Conservation (phyloP, 345 rosid genomes). For the Hevea brasiliensis region DNA sequence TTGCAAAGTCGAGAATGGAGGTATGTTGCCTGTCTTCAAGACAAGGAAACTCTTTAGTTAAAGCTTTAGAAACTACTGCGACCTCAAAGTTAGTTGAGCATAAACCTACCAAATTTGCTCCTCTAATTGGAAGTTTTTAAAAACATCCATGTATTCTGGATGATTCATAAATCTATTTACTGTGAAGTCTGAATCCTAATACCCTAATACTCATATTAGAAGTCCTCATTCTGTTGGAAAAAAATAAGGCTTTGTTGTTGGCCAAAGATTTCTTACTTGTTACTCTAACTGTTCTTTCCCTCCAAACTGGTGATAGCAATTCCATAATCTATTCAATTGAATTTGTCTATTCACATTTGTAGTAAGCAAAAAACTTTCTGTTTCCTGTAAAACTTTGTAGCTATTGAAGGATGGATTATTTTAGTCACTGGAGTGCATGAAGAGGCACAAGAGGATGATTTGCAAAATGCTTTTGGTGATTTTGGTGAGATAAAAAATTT, state of each 20-base stretch:
- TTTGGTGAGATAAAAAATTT: slow-evolving; percentile 75
- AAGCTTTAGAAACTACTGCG: background rate
- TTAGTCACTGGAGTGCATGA: slow-evolving; percentile 73
- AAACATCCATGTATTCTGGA: background rate
- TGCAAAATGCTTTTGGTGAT: slow-evolving; percentile 65
- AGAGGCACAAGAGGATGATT: slow-evolving; percentile 81
- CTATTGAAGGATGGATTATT: slow-evolving; percentile 86
- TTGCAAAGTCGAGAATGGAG: too few relatives aligned
- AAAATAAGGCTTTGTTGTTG: background rate
- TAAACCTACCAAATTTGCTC: background rate
- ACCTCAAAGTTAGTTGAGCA: background rate
- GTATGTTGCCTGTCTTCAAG: background rate
- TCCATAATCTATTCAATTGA: background rate
- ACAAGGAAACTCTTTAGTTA: background rate
- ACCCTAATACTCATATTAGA: background rate
- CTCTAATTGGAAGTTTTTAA: background rate
- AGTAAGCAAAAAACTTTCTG: background rate
- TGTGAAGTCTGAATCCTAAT: background rate
- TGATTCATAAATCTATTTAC: background rate
- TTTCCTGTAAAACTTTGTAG: slow-evolving; percentile 35
- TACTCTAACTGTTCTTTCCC: background rate
- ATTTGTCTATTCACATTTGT: background rate
- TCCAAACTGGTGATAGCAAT: background rate
- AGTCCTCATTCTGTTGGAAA: background rate
- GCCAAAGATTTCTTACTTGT: background rate